Evolutionary conservation across 208 protist genomes (phyloP).

Genomic region (Blechomonas ayalai): DNA sequence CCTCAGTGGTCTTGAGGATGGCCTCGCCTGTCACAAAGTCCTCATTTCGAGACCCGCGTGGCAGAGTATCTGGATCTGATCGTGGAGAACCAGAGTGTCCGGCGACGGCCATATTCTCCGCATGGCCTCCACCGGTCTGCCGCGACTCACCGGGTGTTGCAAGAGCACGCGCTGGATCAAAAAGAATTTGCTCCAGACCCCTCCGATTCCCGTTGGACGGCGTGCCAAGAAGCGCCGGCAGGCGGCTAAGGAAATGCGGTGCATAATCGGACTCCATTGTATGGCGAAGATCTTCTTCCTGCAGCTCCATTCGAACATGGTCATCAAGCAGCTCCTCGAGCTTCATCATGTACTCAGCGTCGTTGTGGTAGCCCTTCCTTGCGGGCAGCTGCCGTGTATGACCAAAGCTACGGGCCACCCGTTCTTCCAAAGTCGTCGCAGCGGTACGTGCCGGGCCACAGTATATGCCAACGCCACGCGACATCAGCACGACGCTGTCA

Average conservation of each 20-base stretch:
- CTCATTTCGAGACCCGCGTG: too few relatives aligned
- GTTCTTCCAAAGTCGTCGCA: conserved; percentile 40
- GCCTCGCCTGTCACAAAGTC: conserved; percentile 9
- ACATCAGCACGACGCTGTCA: conserved; percentile 84
- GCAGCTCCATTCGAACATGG: conserved; percentile 48
- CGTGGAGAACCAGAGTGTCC: too few relatives aligned
- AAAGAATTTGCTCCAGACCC: too few relatives aligned
- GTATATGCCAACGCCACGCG: conserved; percentile 76
- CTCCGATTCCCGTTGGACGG: too few relatives aligned
- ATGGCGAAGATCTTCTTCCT: conserved; percentile 17
- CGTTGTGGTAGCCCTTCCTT: conserved; percentile 44
- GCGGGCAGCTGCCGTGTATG: conserved; percentile 26
- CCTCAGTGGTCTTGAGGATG: conserved; percentile 36
- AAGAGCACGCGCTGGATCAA: too few relatives aligned
- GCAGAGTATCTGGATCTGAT: too few relatives aligned
- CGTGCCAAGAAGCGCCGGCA: too few relatives aligned
- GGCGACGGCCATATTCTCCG: background rate
- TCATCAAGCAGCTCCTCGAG: conserved; percentile 77
- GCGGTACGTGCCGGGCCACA: conserved; percentile 66
- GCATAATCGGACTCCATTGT: too few relatives aligned
- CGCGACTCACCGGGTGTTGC: too few relatives aligned
- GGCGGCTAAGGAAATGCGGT: too few relatives aligned
- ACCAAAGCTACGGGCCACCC: conserved; percentile 41
- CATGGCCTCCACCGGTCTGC: too few relatives aligned
- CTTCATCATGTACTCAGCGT: conserved; percentile 84